A percentile compares a stretch with the other conserved stretches of the same genome.
Conservation (phyloP, 1,139 yeast genomes). For the Debaryomyces sp. region DNA sequence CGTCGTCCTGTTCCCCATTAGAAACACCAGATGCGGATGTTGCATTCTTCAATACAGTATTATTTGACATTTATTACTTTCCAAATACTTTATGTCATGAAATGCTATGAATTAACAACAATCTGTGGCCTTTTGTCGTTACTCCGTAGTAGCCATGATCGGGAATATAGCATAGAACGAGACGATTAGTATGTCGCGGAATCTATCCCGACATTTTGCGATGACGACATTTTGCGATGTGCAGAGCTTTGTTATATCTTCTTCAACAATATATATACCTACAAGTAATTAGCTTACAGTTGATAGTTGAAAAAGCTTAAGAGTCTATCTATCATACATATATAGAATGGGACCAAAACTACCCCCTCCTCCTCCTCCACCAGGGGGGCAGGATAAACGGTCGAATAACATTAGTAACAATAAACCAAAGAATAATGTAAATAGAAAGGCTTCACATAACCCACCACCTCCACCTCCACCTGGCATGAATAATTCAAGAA, state of each 20-base stretch:
- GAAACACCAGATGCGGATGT: neutral
- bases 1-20: neutral
- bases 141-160: neutral
- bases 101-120: neutral
- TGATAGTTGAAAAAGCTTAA: neutral
- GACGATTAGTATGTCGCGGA: neutral
- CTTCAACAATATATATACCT: neutral
- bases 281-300: neutral
- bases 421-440: slow-evolving; percentile 2
- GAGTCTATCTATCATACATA: neutral
- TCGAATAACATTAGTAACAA: slow-evolving; percentile 11
- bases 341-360: slow-evolving; percentile 27
- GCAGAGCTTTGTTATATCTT: neutral
- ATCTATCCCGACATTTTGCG: neutral
- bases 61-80: slow-evolving; percentile 1
- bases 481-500: slow-evolving; percentile 5
- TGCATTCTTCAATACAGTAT: slow-evolving; percentile 1
- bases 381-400: slow-evolving; percentile 15
- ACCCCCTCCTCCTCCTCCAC: slow-evolving; percentile 38
- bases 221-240: slow-evolving; percentile 3
- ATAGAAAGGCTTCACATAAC: slow-evolving; percentile 10
- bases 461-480: slow-evolving; percentile 18
- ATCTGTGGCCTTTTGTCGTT: neutral
- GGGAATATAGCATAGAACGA: neutral
- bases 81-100: neutral